Evolutionary conservation across 2,329 filamentous ascomycete genomes (phyloP), one percentile per base, ranked within the genome.

Genomic region (Knoxdaviesia capensis): DNA sequence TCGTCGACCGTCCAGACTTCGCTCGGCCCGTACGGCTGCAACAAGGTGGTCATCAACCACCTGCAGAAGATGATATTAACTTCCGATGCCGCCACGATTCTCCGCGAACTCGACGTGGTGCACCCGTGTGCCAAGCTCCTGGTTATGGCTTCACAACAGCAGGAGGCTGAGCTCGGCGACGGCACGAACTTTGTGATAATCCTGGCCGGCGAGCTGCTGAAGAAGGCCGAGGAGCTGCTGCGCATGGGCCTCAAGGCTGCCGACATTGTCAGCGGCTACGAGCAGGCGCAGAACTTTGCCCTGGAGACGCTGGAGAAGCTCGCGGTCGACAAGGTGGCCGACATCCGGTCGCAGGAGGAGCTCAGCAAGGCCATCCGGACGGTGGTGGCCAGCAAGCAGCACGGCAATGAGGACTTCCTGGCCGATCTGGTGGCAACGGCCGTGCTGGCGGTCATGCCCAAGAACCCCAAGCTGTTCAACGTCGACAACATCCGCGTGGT

Each of bases 31-130:
- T 94, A 94, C 63, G 90, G 90, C 56, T 83, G 90, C 63, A 98
- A 98, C 71, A 98, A 98, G 69, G 87, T 98, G 57, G 85, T 98
- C 66, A 96, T 98, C 71, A 98, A 98, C 70, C 92, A 98, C 66
- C 72, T 98, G 48, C 85, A 94, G 63, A 98, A 98, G 72, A 94
- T 98, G 90, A 93, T 94, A 53, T 71, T 98, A 49, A 98, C 92
- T 52, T 96, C 87, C 46, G 90, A 98, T 58, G 90, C 90, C 49
- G 90, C 90, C 50, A 96, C 90, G 37, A 98, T 98, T 58, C 73
- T 98, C 52, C 80, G 86, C 56, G 92, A 98, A 66, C 77, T 98
- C 60, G 90, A 98, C 56, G 90, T 98, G 48, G 87, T 98, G 44
- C 90, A 98, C 66, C 90, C 92, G 48, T 90, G 90, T 44, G 92